These are phyloP conservation scores for Aspergillus olivimuriae DNA, from an alignment of 495 filamentous ascomycete genomes.

Conservation along the genomic window DNA sequence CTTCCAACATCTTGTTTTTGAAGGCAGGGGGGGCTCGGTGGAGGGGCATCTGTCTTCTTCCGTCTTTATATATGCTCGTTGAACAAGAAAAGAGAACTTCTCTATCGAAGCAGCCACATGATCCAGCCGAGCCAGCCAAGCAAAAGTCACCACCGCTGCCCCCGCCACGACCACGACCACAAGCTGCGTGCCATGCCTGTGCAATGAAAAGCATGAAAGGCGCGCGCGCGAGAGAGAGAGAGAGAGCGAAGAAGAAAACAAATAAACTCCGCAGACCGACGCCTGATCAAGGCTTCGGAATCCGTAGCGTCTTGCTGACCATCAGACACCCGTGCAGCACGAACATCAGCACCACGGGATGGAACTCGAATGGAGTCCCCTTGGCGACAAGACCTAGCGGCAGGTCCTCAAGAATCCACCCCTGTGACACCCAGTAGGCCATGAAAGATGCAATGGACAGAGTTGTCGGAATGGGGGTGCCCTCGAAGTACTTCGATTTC, in stretches of 20 bases:
- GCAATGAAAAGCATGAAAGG: too few relatives aligned
- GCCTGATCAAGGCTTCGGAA: constrained; percentile 75
- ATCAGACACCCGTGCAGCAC: constrained; percentile 81
- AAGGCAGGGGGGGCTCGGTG: too few relatives aligned
- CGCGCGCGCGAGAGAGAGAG: too few relatives aligned
- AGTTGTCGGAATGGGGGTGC: constrained; percentile 90
- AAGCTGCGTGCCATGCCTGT: too few relatives aligned
- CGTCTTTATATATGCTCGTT: neutral
- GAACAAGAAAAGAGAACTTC: neutral
- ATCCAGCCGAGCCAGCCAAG: neutral
- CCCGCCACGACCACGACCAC: too few relatives aligned
- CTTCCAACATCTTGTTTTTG: too few relatives aligned
- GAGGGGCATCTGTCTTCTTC: too few relatives aligned
- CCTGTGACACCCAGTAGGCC: constrained; percentile 79
- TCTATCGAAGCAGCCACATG: neutral
- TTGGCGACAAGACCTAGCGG: constrained; percentile 61
- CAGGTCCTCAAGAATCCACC: constrained; percentile 70
- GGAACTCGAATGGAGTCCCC: constrained; percentile 72
- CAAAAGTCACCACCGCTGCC: too few relatives aligned
- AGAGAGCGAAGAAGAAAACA: constrained; percentile 3
- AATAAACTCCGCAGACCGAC: neutral
- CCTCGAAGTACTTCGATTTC: constrained; percentile 93
- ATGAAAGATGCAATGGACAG: constrained; percentile 74
- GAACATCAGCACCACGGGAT: constrained; percentile 80
- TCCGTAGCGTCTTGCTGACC: constrained; percentile 90